Conservation (phyloP, 192 early-diverging fungal species). For the Chytriomyces sp. region DNA sequence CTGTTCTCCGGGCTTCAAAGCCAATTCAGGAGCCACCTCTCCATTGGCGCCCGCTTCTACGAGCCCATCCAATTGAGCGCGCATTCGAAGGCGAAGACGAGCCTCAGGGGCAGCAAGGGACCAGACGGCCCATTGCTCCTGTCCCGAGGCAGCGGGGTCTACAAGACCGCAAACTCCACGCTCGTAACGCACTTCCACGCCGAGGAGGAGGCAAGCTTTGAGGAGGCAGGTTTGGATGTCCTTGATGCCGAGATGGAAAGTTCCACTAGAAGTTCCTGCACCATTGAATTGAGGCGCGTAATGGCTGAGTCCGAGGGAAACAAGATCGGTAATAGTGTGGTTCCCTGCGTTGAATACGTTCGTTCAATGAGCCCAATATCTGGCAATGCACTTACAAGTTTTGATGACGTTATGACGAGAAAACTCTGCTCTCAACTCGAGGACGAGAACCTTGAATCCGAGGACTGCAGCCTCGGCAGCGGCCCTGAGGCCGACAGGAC, state of each 20-base stretch:
- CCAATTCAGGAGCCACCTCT: conserved; percentile 27
- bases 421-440: conserved; percentile 46
- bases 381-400: conserved; percentile 31
- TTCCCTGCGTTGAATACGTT: conserved; percentile 17
- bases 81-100: conserved; percentile 11
- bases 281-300: conserved; percentile 35
- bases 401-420: conserved; percentile 51
- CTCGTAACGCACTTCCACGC: conserved; percentile 31
- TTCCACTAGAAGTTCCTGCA: conserved; percentile 21
- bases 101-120: conserved; percentile 34
- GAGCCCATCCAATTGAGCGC: conserved; percentile 14
- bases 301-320: conserved; percentile 29
- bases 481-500: conserved; percentile 48
- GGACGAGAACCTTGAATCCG: conserved; percentile 32
- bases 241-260: conserved; percentile 39
- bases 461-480: conserved; percentile 38
- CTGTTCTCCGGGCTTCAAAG: conserved; percentile 31
- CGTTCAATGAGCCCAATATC: background rate
- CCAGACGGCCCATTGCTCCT: conserved; percentile 9
- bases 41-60: background rate
- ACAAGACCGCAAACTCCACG: conserved; percentile 43
- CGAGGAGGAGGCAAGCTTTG: conserved; percentile 41
- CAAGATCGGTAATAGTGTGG: conserved; percentile 38
- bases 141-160: conserved; percentile 18
- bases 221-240: conserved; percentile 44